These are phyloP conservation scores for Xylaria acuta DNA, from an alignment of 495 filamentous ascomycete species.

Conservation along the genomic window DNA sequence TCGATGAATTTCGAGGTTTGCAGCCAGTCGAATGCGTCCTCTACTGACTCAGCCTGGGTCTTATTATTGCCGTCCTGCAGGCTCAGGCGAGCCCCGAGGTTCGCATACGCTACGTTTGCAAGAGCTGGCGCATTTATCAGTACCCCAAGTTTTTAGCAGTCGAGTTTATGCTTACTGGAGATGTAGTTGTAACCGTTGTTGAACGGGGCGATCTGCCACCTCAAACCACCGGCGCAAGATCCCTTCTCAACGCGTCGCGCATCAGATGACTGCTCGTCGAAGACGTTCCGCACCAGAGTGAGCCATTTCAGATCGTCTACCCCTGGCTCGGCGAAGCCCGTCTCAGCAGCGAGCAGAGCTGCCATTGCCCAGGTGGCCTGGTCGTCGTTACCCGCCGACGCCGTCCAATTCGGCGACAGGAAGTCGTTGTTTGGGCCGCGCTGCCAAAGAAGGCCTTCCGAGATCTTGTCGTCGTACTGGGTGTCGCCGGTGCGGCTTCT, in stretches of 20 bases:
- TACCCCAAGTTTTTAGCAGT: background rate
- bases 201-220: slow-evolving; percentile 77
- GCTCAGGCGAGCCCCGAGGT: slow-evolving; percentile 71
- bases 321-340: slow-evolving; percentile 62
- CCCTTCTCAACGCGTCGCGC: slow-evolving; percentile 66
- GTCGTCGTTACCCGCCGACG: slow-evolving; percentile 76
- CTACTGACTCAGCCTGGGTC: slow-evolving; percentile 73
- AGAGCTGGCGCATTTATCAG: slow-evolving; percentile 50
- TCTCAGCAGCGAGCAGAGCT: slow-evolving; percentile 70
- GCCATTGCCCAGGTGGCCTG: slow-evolving; percentile 74
- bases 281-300: slow-evolving; percentile 72
- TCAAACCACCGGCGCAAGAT: slow-evolving; percentile 69
- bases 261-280: slow-evolving; percentile 62
- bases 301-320: slow-evolving; percentile 64
- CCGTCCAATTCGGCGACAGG: slow-evolving; percentile 71
- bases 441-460: slow-evolving; percentile 64
- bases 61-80: slow-evolving; percentile 68
- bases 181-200: slow-evolving; percentile 82
- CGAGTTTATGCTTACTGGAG: slow-evolving; percentile 54
- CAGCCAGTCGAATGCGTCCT: slow-evolving; percentile 69
- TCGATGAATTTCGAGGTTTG: slow-evolving; percentile 56
- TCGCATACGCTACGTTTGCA: slow-evolving; percentile 74
- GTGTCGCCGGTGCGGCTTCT: slow-evolving; percentile 71
- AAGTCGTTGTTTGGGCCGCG: slow-evolving; percentile 63
- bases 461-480: slow-evolving; percentile 66